Base-by-base conservation (phyloP, 345 rosid genomes). In the Corchorus olitorius region DNA sequence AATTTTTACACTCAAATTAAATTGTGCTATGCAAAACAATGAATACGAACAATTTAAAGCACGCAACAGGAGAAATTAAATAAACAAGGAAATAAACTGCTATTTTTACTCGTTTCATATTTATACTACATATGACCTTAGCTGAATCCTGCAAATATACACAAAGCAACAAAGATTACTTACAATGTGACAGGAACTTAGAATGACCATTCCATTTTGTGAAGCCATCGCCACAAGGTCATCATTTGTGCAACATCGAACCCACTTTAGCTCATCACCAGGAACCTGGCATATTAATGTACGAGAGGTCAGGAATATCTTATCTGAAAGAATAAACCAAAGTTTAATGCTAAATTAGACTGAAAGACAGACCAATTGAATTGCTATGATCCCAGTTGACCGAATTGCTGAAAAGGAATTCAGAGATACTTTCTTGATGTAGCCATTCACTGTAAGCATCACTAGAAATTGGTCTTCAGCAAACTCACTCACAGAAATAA, bases 221-320 rank as follows among this genome's bases (percentile, higher is more conserved):
- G 99, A 95, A 72, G 99, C 99, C 98, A 95, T 90, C 52, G 98
- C 98, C 72, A 93, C 93, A 70, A 93, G 91, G 84, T 95, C 99
- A 77, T 89, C 88, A 83, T 89, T 90, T 77, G 93, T 76, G 83
- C 99, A 93, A 71, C 92, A 88, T 10, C 90, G 91, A 34, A 93
- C 99, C 99, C 98, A 95, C 81, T 89, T 95, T 73, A 95, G 84
- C 80, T 93, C 92, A 84, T 95, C 99, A 50, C 94, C 94, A 81
- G 94, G 92, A 87, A 92, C 94, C 99, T 95, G 77, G 19, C 74
- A 84, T 64, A 63, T 81, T 65, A 75, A 68, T 35, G n/a, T 20
- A 53, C 15, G 13, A 69, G 49, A 70, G 68, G 15, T 53, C 76
- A 76, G 62, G 46, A 19, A 62, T 15, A 41, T 48, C 46, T 62